phyloP scores from a whole-genome alignment of 257 asterid genomes.

The Echites panduratus region DNA sequence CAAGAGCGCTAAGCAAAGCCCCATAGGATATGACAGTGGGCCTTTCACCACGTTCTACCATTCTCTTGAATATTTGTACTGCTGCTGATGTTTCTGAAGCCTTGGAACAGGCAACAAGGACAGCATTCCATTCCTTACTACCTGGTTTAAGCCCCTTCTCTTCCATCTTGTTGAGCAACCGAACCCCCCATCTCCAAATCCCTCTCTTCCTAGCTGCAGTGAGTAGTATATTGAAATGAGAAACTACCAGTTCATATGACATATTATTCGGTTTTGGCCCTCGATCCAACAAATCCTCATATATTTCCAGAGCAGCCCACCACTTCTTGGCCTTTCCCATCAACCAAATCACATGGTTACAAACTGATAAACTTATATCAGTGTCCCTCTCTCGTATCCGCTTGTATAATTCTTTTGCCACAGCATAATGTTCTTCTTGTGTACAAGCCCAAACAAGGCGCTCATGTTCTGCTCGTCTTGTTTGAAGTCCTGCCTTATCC shows the following conservation, averaged over 20 bases:
- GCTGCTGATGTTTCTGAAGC: constrained; percentile 86
- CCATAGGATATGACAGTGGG: constrained; percentile 85
- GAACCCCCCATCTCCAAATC: constrained; percentile 92
- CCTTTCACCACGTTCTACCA: constrained; percentile 80
- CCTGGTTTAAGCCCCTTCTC: constrained; percentile 91
- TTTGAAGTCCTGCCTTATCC: constrained; percentile 54
- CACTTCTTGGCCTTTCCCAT: constrained; percentile 94
- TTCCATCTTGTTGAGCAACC: constrained; percentile 82
- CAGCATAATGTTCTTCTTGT: constrained; percentile 58
- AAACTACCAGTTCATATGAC: constrained; percentile 70
- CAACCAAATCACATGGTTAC: constrained; percentile 90
- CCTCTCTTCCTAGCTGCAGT: constrained; percentile 78
- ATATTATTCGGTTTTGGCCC: constrained; percentile 84
- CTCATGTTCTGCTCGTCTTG: constrained; percentile 49
- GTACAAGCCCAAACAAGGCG: constrained; percentile 91
- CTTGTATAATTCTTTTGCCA: constrained; percentile 71
- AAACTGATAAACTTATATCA: constrained; percentile 73
- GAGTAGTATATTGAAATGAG: constrained; percentile 69
- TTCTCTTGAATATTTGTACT: constrained; percentile 73
- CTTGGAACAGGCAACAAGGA: constrained; percentile 84
- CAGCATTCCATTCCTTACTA: constrained; percentile 82
- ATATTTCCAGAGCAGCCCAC: constrained; percentile 98
- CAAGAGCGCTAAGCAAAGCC: constrained; percentile 88
- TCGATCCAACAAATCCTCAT: constrained; percentile 76
- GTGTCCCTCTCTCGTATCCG: constrained; percentile 59